phyloP scores from a whole-genome alignment of 2,329 filamentous ascomycete species.

The Botrytis squamosa region DNA sequence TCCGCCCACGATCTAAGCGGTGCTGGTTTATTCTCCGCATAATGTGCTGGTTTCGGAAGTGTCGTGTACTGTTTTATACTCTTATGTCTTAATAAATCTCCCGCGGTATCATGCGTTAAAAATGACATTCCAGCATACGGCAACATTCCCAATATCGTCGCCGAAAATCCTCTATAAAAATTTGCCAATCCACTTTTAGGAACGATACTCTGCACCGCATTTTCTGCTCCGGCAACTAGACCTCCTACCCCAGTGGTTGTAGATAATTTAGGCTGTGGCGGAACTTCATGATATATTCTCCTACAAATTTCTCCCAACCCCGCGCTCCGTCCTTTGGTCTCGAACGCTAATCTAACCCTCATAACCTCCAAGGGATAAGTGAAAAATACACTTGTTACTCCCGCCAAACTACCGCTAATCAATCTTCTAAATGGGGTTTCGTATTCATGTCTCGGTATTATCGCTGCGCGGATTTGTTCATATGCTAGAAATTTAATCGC shows the following conservation, averaged over 20 bases:
- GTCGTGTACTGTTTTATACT: constrained; percentile 71
- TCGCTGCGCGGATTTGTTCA: constrained; percentile 80
- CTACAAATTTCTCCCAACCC: constrained; percentile 62
- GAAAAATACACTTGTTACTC: constrained; percentile 89
- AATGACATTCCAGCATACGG: constrained; percentile 96
- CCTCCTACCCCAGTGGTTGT: constrained; percentile 45
- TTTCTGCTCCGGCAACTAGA: constrained; percentile 42
- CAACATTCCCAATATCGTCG: constrained; percentile 90
- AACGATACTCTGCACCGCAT: constrained; percentile 51
- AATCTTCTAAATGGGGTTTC: constrained; percentile 81
- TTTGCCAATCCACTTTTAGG: constrained; percentile 74
- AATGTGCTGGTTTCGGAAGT: constrained; percentile 58
- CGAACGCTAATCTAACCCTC: constrained; percentile 87
- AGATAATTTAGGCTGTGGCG: constrained; percentile 40
- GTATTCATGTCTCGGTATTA: constrained; percentile 70
- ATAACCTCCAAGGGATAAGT: constrained; percentile 95
- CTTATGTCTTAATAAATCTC: constrained; percentile 76
- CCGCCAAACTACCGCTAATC: constrained; percentile 70
- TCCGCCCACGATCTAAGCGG: constrained; percentile 84
- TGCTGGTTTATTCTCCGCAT: constrained; percentile 60
- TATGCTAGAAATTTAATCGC: constrained; percentile 98
- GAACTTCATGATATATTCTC: constrained; percentile 81
- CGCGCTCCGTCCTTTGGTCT: constrained; percentile 80
- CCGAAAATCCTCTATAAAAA: constrained; percentile 92
- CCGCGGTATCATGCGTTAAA: constrained; percentile 86